Base-by-base conservation (phyloP, 2,329 filamentous ascomycete species). In the Fusarium cicatricum region DNA sequence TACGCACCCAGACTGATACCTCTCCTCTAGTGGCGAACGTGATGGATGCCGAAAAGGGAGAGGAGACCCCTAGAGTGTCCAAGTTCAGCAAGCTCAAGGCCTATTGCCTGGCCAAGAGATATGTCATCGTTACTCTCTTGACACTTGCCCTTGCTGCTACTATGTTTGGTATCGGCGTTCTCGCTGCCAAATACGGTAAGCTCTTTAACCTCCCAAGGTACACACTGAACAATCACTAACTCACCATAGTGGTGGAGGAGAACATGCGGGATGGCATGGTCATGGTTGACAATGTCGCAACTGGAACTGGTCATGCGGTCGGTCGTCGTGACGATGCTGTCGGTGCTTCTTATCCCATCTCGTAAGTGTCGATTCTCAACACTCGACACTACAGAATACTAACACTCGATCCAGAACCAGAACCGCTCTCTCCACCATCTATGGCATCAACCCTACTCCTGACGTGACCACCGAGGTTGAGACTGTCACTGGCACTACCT, bases 401-500 rank as follows among this genome's bases (percentile, higher is more conserved):
- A 39, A 70, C 49, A 19, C 17, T 17, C 10, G 10, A 16, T 21
- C 8, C 14, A 75, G 74, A 33, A 76, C 74, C 8, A 67, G 71
- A 42, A 75, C 74, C 16, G 62, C 66, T 16, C 53, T 71, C 36
- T 67, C 67, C 17, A 75, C 74, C 36, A 65, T 75, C 46, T 76
- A 74, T 58, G 71, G 64, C 44, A 50, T 72, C 49, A 64, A 57
- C 26, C 66, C 49, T 14, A 47, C 60, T 5, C 52, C 58, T 11
- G 48, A 60, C 10, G 53, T 59, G 11, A 55, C 55, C n/a, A 66
- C 65, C 38, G 45, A 58, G 32, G 50, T 65, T 16, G 61, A 63
- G 44, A 65, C 67, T 15, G 59, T 66, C 50, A 72, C 70, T 28
- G 66, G 69, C 15, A 72, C 67, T 15, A 69, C 58, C 15, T 68